Evolutionary conservation across 345 rosid species (phyloP), one percentile per base, ranked within the genome.

Genomic region (Cardamine resedifolia): DNA sequence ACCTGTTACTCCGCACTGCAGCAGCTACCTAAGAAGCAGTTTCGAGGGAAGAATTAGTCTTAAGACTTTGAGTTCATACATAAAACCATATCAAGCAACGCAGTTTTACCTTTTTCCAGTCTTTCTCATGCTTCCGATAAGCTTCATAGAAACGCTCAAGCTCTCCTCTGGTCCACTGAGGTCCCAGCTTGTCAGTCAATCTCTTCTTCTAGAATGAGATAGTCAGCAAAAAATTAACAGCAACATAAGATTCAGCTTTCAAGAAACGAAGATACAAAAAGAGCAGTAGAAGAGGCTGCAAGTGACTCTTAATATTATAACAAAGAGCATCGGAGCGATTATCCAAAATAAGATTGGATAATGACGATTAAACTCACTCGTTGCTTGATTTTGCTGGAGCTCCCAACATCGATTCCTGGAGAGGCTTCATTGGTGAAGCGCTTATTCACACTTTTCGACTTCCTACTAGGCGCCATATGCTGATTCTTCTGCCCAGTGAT

Each of bases 161-260:
- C 81, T 96, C 99, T 10, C 66, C 85, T 77, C 83, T 81, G 60
- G 84, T 87, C 99, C 99, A 96, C 64, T 88, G 98, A 72, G 91
- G 85, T 68, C 99, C 99, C 64, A 92, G 77, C 82, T 85, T 90
- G 61, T 90, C 90, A 72, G 92, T 69, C 72, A 85, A 81, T 68
- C 84, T 96, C 84, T 79, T 88, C 88, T 87, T 84, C 92, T 84
- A 76, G 0, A 56, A 38, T 57, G 45, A 78, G 75, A 49, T 19
- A 58, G 10, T 81, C 38, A 68, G 20, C 53, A 66, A 34, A 44
- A 28, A 10, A 19, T 5, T 43, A 9, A 71, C 10, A 7, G 34
- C 6, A 31, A 16, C 3, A 62, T 39, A 18, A 14, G 26, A 39
- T 52, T 63, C 36, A 64, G 7, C 12, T 55, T 44, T 57, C 20